Evolutionary conservation across 2,329 filamentous ascomycete genomes (phyloP), one percentile per base, ranked within the genome.

Genomic region (Juglanconis sp.): DNA sequence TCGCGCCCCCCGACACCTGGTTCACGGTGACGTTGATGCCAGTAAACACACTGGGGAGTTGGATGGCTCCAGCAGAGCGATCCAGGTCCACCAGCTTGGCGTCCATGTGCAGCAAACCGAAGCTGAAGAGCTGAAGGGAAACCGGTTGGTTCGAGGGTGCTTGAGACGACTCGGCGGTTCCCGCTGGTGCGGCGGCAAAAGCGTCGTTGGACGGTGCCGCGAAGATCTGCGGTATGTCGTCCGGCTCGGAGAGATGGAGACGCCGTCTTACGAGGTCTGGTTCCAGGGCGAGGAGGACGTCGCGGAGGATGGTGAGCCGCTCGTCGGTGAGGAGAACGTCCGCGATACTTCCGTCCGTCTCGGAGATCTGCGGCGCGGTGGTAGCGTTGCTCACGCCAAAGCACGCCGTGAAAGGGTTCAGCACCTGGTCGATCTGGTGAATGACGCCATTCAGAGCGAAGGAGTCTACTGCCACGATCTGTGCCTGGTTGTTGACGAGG

Each of bases 321-420:
- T 34, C 35, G 17, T 55, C 51, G 5, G 34, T 31, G 15, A 59
- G 57, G 5, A 59, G 51, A 10, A 59, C 54, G 3, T 59, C 57
- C 13, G 50, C 57, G 1, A 54, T 31, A 13, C 50, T 48, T 2
- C 57, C 42, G 11, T 30, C 40, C n/a, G 50, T 13, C 4, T 59
- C 57, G 4, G 50, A 53, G 15, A 34, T 54, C 4, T 24, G 38
- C 15, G 51, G 51, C 30, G 57, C 3, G n/a, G 10, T 24, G 44
- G 57, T 55, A 2, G 57, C n/a, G n/a, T 59, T 59, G 51, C 57
- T 59, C 7, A 59, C 48, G 6, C 57, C 57, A 10, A 59, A 59
- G 30, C 55, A 59, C 15, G 24, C 44, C 15, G 57, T 59, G 51
- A 44, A 59, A 5, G 57, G 57, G 34, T 59, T 59, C 4, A 59